These are phyloP conservation scores for Lineolata rhizophorae DNA, from an alignment of 495 filamentous ascomycete genomes.

Conservation along the genomic window DNA sequence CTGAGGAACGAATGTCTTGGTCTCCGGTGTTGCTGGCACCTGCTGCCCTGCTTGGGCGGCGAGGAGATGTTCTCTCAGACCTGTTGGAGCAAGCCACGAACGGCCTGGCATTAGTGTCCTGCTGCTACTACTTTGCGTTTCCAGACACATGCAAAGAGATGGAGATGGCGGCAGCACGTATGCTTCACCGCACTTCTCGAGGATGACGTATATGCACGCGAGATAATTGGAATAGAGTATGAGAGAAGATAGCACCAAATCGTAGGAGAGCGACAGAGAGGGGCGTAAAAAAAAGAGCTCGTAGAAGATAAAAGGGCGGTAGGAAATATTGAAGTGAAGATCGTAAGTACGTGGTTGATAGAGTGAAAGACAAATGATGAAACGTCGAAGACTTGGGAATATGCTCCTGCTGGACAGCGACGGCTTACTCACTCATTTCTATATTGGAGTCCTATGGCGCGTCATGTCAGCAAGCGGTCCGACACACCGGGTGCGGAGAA, in stretches of 20 bases:
- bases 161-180: not conserved
- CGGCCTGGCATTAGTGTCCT: not conserved
- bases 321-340: not conserved
- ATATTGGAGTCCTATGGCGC: not conserved
- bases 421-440: not conserved
- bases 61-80: slow-evolving; percentile 21
- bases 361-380: not conserved
- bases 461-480: too few species aligned
- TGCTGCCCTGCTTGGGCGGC: slow-evolving; percentile 15
- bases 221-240: not conserved
- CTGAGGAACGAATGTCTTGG: too few species aligned
- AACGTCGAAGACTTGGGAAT: not conserved
- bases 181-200: not conserved
- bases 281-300: not conserved
- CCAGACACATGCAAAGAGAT: not conserved
- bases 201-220: too few species aligned
- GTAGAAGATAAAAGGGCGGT: not conserved
- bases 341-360: not conserved
- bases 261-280: not conserved
- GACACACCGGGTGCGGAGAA: too few species aligned
- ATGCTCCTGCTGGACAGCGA: too few species aligned
- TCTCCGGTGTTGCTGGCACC: too few species aligned
- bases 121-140: not conserved
- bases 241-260: not conserved
- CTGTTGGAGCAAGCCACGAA: slow-evolving; percentile 4